phyloP scores from a whole-genome alignment of 768 basidiomycete genomes.

The Hygrocybe punicea region DNA sequence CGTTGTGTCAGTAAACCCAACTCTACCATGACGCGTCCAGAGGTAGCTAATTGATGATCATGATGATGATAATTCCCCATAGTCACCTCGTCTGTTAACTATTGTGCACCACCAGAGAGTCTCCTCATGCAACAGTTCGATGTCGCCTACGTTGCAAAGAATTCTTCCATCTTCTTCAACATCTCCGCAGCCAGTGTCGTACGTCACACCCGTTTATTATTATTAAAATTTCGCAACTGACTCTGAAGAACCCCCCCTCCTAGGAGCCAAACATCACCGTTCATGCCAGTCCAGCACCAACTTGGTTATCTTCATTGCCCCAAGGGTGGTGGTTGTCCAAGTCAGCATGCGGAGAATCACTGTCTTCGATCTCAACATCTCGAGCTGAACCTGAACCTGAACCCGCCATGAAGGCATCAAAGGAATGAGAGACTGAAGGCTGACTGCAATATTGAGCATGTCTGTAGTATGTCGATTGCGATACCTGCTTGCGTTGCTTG shows the following conservation, averaged over 20 bases:
- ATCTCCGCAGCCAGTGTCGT: slow-evolving; percentile 86
- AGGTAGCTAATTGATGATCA: not conserved
- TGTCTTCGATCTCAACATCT: too few relatives aligned
- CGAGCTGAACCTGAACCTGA: too few relatives aligned
- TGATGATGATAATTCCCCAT: not conserved
- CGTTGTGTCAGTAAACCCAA: slow-evolving; percentile 40
- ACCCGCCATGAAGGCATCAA: too few relatives aligned
- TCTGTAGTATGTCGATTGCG: too few relatives aligned
- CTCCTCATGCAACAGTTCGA: slow-evolving; percentile 79
- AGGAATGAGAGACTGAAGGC: too few relatives aligned
- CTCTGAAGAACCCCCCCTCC: not conserved
- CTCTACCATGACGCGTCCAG: not conserved
- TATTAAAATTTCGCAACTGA: not conserved
- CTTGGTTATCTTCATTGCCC: too few relatives aligned
- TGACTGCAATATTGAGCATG: too few relatives aligned
- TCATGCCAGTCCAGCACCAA: slow-evolving; percentile 70
- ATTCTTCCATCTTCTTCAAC: slow-evolving; percentile 77
- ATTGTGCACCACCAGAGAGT: slow-evolving; percentile 76
- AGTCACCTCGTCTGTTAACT: slow-evolving; percentile 88
- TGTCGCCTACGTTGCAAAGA: slow-evolving; percentile 63
- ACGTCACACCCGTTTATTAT: slow-evolving; percentile 29
- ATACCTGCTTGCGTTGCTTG: too few relatives aligned
- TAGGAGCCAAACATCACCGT: slow-evolving; percentile 78
- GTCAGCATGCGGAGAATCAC: too few relatives aligned
- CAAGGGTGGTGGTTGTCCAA: too few relatives aligned